Conservation (phyloP, 163 green algal species). For the Coccomyxa subellipsoidea region DNA sequence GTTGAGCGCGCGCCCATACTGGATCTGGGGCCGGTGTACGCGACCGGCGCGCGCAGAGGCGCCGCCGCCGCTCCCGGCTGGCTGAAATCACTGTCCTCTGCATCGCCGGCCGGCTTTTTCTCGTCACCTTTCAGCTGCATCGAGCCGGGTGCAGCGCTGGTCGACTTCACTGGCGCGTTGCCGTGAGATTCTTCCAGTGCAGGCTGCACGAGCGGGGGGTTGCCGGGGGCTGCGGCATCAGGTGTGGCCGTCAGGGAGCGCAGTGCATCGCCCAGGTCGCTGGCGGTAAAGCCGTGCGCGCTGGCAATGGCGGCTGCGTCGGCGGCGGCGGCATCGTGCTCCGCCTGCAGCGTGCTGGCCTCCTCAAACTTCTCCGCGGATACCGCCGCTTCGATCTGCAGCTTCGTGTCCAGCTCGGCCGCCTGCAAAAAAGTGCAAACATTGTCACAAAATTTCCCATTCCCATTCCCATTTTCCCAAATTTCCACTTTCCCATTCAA, state of each 20-base stretch:
- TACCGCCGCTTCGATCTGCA: constrained; percentile 20
- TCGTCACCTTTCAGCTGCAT: no score
- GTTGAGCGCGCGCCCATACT: constrained; percentile 6
- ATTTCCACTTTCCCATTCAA: no score
- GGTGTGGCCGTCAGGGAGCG: not conserved
- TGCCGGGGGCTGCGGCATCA: not conserved
- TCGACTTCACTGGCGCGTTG: no score
- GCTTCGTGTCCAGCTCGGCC: not conserved
- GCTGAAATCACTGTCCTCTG: no score
- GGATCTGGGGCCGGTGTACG: not conserved
- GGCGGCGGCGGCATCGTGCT: constrained; percentile 12
- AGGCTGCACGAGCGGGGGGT: no score
- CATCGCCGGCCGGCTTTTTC: no score
- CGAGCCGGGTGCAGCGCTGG: no score
- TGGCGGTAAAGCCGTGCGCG: constrained; percentile 12
- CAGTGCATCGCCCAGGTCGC: constrained; percentile 4
- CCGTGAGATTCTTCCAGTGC: no score
- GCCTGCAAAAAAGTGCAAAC: not conserved
- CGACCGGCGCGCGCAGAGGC: no score
- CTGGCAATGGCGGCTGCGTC: constrained; percentile 17
- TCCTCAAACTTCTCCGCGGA: constrained; percentile 25
- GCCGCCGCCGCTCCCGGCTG: not conserved
- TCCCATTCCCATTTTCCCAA: no score
- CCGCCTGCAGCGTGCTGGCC: constrained; percentile 20
- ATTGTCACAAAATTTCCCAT: no score